Base-by-base conservation (phyloP, 2,329 filamentous ascomycete genomes). In the Claviceps paspali region DNA sequence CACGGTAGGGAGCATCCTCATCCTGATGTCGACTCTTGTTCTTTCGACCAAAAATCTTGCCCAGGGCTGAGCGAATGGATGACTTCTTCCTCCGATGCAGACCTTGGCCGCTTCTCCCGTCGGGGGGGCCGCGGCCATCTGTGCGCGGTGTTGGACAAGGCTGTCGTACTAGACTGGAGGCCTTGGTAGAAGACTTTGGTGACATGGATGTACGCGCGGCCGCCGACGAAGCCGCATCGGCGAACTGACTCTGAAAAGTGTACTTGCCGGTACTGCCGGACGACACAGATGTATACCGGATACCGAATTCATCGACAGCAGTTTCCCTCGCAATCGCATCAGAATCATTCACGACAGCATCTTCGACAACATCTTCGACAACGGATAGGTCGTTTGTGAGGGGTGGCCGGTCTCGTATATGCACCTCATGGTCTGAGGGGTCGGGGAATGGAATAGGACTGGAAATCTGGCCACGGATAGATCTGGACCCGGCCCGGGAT, bases 401-500 rank as follows among this genome's bases (percentile, higher is more conserved):
- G 17, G 53, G 46, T 10, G 58, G 56, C 9, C 63, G 62, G 22
- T 61, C 61, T 35, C 64, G 58, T 33, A 69, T 67, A 9, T 68
- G 63, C 45, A 73, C 70, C 40, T 73, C 70, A 42, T 73, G 67
- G 40, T 71, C 68, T 29, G 60, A 45, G 6, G 59, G 49, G 39
- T 53, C 57, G 14, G 59, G 52, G 17, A 22, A 5, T 8, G 21
- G 21, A 22, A 8, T 22, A 22, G 21, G 21, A 22, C 5, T 22
- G 8, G 21, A 77, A 43, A 78, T 77, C 45, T 66, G 70, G 42
- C 72, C 73, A 28, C 73, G 67, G 42, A 77, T 68, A 24, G 67
- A 65, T 45, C 62, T 59, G 44, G 60, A 57, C 44, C 58, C 41
- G 33, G 44, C 43, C 28, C 45, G 42, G 33, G 49, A 44, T 38